Evolutionary conservation across 805 yeast genomes (phyloP).

Genomic region (Lipomyces oligophaga): DNA sequence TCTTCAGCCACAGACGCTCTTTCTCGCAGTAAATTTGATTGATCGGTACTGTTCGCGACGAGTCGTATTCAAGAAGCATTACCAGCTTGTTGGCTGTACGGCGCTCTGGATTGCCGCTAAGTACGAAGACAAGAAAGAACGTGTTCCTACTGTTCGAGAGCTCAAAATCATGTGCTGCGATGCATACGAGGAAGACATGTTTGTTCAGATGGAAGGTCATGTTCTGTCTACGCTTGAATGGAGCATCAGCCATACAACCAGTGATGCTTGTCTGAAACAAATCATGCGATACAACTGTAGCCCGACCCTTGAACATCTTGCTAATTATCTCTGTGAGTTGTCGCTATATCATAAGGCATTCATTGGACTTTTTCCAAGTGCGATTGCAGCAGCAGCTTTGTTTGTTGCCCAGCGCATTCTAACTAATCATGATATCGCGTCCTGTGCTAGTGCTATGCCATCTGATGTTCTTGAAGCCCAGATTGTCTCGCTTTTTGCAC

Average conservation of each 20-base stretch:
- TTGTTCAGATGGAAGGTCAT: constrained; percentile 74
- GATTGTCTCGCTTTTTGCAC: constrained; percentile 37
- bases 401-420: constrained; percentile 36
- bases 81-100: constrained; percentile 85
- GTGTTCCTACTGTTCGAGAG: constrained; percentile 71
- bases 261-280: constrained; percentile 44
- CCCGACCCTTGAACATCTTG: constrained; percentile 30
- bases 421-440: neutral
- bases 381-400: constrained; percentile 39
- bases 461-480: constrained; percentile 28
- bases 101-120: constrained; percentile 92
- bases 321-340: constrained; percentile 40
- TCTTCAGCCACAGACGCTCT: constrained; percentile 65
- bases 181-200: constrained; percentile 57
- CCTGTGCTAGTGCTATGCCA: neutral
- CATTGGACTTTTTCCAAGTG: constrained; percentile 34
- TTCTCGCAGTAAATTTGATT: constrained; percentile 66
- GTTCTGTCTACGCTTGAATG: constrained; percentile 67
- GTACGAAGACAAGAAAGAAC: constrained; percentile 66
- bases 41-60: constrained; percentile 90
- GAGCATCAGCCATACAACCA: constrained; percentile 63
- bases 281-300: constrained; percentile 11
- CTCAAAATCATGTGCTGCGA: constrained; percentile 68
- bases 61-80: constrained; percentile 77
- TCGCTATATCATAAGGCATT: constrained; percentile 36